These are phyloP conservation scores for Metschnikowia borealis DNA, from an alignment of 805 yeast species.

Conservation along the genomic window DNA sequence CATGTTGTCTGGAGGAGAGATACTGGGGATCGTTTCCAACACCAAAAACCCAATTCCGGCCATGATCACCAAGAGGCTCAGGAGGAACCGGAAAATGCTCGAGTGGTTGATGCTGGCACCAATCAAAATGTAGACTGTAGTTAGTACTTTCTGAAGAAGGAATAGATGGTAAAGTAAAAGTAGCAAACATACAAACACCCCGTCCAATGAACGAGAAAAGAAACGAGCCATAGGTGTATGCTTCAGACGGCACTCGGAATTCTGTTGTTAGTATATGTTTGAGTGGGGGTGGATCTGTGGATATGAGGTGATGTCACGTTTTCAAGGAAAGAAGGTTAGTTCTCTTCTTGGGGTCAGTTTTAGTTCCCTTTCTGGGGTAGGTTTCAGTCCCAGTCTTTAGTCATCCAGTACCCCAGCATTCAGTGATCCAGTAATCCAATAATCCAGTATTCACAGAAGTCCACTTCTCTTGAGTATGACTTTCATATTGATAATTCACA, in stretches of 20 bases:
- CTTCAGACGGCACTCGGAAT: slow-evolving; percentile 53
- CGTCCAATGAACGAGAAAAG: slow-evolving; percentile 72
- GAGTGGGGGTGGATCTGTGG: no score
- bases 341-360: no score
- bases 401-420: no score
- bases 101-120: slow-evolving; percentile 44
- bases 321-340: no score
- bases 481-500: no score
- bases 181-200: slow-evolving; percentile 52
- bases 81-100: slow-evolving; percentile 51
- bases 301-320: no score
- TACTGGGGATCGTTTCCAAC: slow-evolving; percentile 68
- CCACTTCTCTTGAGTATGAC: no score
- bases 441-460: no score
- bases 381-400: no score
- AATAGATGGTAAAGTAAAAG: background rate
- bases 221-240: slow-evolving; percentile 64
- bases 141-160: slow-evolving; percentile 17
- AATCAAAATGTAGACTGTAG: slow-evolving; percentile 35
- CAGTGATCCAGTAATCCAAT: no score
- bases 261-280: slow-evolving; percentile 28
- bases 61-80: slow-evolving; percentile 55
- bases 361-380: no score
- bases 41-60: slow-evolving; percentile 57
- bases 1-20: slow-evolving; percentile 82